Base-by-base conservation (phyloP, 257 asterid species). In the Salvia miltiorrhiza region DNA sequence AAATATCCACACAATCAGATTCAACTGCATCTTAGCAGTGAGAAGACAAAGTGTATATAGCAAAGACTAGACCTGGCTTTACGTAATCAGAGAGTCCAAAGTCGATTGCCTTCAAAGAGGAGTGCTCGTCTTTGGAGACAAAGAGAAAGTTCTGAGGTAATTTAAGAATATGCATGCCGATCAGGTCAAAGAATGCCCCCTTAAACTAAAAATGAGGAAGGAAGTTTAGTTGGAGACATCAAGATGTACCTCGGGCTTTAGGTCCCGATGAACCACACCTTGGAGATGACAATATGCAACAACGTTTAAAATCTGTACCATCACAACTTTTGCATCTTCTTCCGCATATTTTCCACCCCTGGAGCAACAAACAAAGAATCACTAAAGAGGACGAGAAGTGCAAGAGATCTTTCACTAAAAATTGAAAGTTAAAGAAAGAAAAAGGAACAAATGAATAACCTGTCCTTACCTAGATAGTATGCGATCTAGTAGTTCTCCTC, bases 31-130 rank as follows among this genome's bases (percentile, higher is more conserved):
- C 5, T 0, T 24, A 32, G 32, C 43, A 44, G 62, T 4, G 19
- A 68, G 43, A 56, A 74, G 30, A 74, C 23, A 12, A 61, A 14
- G 67, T 35, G 57, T 4, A 24, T 4, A 24, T 40, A 50, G 79
- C 44, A 54, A 33, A 63, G 49, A 32, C 41, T 39, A 23, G 10
- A 89, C 96, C 96, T 83, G 96, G 95, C 78, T 81, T 87, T 63
- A 87, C 90, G 47, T 83, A 85, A 76, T 89, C 95, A 20, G 96
- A 89, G 65, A 89, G 95, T 53, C 96, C 96, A 65, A 89, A 87
- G 78, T 89, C 96, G 12, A 87, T 87, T 73, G 92, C 95, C 82
- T 87, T 89, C 74, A 89, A 61, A 30, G 89, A 49, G 62, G 92
- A 82, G 66, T 79, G 80, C 78, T 78, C 90, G 59, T 83, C 87